A percentile compares a stretch with the other conserved stretches of the same genome.
Evolutionary conservation across 2,329 filamentous ascomycete species (phyloP).

Genomic region (Hysterium pulicare): DNA sequence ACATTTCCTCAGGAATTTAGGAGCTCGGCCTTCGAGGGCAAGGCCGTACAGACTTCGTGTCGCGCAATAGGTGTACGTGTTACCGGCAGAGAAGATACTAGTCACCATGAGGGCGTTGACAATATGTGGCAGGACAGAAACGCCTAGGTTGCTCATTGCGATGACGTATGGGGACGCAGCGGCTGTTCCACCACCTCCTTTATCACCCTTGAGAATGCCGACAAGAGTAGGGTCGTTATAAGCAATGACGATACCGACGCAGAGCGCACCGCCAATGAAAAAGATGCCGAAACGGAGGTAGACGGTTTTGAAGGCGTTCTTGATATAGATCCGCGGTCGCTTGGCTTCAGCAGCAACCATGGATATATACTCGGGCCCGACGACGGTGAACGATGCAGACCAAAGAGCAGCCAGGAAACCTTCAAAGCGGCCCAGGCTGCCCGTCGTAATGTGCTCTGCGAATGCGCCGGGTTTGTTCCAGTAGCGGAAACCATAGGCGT

Average conservation of each 20-base stretch:
- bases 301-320: constrained; percentile 48
- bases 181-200: constrained; percentile 43
- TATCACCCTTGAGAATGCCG: constrained; percentile 40
- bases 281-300: constrained; percentile 46
- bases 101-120: constrained; percentile 56
- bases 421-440: constrained; percentile 28
- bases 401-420: constrained; percentile 39
- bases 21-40: constrained; percentile 52
- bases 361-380: constrained; percentile 48
- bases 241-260: constrained; percentile 49
- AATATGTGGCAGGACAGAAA: constrained; percentile 54
- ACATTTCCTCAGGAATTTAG: constrained; percentile 55
- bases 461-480: constrained; percentile 40
- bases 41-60: constrained; percentile 53
- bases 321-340: constrained; percentile 45
- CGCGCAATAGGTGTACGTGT: constrained; percentile 55
- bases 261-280: constrained; percentile 46
- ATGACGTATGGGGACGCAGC: constrained; percentile 63
- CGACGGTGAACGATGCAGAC: constrained; percentile 46
- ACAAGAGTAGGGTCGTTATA: constrained; percentile 70
- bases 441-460: constrained; percentile 21
- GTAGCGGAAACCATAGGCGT: constrained; percentile 44
- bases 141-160: constrained; percentile 55
- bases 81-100: constrained; percentile 55
- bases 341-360: constrained; percentile 49